phyloP scores from a whole-genome alignment of 1,139 yeast species.

The Kodamaea sp. region DNA sequence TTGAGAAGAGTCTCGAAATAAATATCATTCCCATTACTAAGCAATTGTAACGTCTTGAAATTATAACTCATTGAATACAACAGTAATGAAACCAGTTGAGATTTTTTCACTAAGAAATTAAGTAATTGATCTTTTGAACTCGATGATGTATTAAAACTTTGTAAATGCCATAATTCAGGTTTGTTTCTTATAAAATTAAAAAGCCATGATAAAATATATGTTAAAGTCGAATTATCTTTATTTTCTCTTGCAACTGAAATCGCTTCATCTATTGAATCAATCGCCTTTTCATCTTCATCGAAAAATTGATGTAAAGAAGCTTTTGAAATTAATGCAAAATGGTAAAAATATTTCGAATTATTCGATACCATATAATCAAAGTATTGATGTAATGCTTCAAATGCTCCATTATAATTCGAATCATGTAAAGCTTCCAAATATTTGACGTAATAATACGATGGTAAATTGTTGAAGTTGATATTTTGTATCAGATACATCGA shows the following conservation, averaged over 20 bases:
- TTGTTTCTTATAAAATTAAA: constrained; percentile 65
- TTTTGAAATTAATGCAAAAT: constrained; percentile 74
- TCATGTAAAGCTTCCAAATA: constrained; percentile 61
- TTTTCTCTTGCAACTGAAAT: constrained; percentile 85
- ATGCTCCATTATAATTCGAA: constrained; percentile 70
- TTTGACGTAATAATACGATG: constrained; percentile 61
- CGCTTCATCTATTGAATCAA: constrained; percentile 82
- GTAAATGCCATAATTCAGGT: constrained; percentile 52
- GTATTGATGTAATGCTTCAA: constrained; percentile 70
- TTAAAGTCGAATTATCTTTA: constrained; percentile 68
- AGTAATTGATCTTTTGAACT: constrained; percentile 51
- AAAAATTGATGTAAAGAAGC: constrained; percentile 78
- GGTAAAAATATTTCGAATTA: constrained; percentile 63
- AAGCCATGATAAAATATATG: constrained; percentile 77
- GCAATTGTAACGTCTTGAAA: constrained; percentile 52
- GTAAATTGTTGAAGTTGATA: constrained; percentile 47
- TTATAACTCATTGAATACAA: constrained; percentile 59
- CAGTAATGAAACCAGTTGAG: constrained; percentile 49
- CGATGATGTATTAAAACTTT: constrained; percentile 39
- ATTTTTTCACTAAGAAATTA: constrained; percentile 56
- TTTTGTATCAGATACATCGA: constrained; percentile 47
- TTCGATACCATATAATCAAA: constrained; percentile 83
- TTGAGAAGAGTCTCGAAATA: constrained; percentile 54
- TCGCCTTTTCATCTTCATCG: constrained; percentile 70
- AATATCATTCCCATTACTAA: constrained; percentile 41